Evolutionary conservation across 2,329 filamentous ascomycete species (phyloP), one percentile per base, ranked within the genome.

Genomic region (Hypoxylon sp.): DNA sequence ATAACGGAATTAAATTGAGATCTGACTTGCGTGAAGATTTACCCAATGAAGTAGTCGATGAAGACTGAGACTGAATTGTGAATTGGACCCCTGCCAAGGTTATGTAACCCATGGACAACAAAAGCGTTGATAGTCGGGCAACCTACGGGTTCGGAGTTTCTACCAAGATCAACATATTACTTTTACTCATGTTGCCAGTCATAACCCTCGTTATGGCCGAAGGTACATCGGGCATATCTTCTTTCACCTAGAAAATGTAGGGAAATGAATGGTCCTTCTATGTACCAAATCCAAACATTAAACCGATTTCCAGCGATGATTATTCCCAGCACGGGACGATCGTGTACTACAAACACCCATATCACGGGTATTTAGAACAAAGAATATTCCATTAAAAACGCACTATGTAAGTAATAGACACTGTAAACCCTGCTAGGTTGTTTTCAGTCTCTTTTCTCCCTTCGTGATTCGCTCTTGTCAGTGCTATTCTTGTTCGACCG

Each of bases 121-220:
- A 12, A 12, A 6, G 5, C 23, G 3, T 53, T 49, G 49, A 43
- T 53, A 7, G 53, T 50, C 54, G 54, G 54, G 49, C 35, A 29
- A 30, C 44, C n/a, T n/a, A n/a, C n/a, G n/a, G 34, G 36, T n/a
- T 54, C 54, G 50, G 54, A 57, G 45, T 54, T 57, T 44, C 45
- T 16, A 38, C 17, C 29, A 15, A 34, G 26, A 12, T 29, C 19
- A 7, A 23, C 15, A 13, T 36, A 7, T 32, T 17, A 21, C 9
- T 15, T 17, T 29, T 43, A 47, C 32, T 42, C 37, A 31, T 1
- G 37, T 38, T 40, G 7, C n/a, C n/a, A n/a, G n/a, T n/a, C n/a
- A n/a, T n/a, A n/a, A n/a, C n/a, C n/a, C n/a, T n/a, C n/a, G n/a
- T n/a, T n/a, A n/a, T n/a, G n/a, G n/a, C n/a, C n/a, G n/a, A n/a